phyloP scores from a whole-genome alignment of 257 asterid species.

The Ocimum tenuiflorum region DNA sequence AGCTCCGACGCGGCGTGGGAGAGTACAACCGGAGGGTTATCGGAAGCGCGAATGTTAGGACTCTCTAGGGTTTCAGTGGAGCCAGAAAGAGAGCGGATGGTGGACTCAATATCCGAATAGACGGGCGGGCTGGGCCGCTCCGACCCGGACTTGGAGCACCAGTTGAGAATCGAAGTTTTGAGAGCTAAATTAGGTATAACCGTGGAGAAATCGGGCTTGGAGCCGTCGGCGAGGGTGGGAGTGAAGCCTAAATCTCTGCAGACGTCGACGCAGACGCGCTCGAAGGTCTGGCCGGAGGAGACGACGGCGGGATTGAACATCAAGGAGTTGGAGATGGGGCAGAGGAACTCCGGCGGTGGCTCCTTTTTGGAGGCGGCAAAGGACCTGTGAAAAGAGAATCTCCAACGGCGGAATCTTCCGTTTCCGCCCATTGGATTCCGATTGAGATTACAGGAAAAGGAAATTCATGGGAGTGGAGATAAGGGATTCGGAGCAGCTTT shows the following conservation, averaged over 20 bases:
- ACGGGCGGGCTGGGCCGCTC: conserved; percentile 45
- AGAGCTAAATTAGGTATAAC: conserved; percentile 69
- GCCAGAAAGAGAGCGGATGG: conserved; percentile 30
- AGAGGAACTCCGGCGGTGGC: conserved; percentile 51
- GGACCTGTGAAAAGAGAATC: conserved; percentile 28
- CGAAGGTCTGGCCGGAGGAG: conserved; percentile 82
- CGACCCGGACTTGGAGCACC: conserved; percentile 57
- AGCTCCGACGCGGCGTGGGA: conserved; percentile 56
- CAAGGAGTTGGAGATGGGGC: conserved; percentile 62
- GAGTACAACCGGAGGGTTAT: conserved; percentile 35
- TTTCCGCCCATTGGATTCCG: conserved; percentile 42
- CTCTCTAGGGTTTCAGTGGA: not conserved
- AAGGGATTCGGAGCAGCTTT: conserved; percentile 4
- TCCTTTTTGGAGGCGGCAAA: conserved; percentile 24
- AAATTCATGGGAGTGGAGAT: conserved; percentile 10
- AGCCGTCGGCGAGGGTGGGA: conserved; percentile 60
- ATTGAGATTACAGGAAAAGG: not conserved
- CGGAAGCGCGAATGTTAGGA: conserved; percentile 27
- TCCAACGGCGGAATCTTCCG: conserved; percentile 50
- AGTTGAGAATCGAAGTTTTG: conserved; percentile 49
- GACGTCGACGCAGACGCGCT: conserved; percentile 48
- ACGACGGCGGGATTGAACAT: conserved; percentile 85
- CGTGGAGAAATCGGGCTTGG: conserved; percentile 53
- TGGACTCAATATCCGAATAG: conserved; percentile 39
- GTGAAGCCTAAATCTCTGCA: conserved; percentile 47